Percentiles rank a stretch among this genome's conserved stretches.
These are phyloP conservation scores for Leptographium lundbergii DNA, from an alignment of 2,329 filamentous ascomycete genomes.

Conservation along the genomic window DNA sequence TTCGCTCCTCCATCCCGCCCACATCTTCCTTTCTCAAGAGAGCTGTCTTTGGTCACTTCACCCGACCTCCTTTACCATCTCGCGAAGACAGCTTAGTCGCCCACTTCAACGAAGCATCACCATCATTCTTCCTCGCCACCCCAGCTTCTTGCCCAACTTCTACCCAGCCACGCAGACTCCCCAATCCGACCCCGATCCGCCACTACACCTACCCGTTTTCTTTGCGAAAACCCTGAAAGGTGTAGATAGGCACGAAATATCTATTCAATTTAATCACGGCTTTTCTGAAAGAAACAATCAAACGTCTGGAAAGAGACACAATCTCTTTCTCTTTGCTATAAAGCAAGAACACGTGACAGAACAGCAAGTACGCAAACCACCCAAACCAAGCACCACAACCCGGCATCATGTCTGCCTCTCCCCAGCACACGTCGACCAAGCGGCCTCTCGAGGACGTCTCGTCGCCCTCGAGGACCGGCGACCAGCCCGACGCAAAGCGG, in stretches of 20 bases:
- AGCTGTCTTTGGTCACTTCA: conserved; percentile 7
- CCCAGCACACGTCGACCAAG: conserved; percentile 59
- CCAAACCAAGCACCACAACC: conserved; percentile 22
- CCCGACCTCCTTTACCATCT: background rate
- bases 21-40: conserved; percentile 1
- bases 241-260: conserved; percentile 56
- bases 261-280: conserved; percentile 25
- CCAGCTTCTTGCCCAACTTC: conserved; percentile 6
- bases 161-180: conserved; percentile 9
- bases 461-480: conserved; percentile 78
- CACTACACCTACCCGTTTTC: conserved; percentile 87
- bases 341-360: conserved; percentile 3
- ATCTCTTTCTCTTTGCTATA: conserved; percentile 20
- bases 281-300: conserved; percentile 16
- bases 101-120: background rate
- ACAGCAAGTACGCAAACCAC: background rate
- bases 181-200: conserved; percentile 24
- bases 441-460: conserved; percentile 94
- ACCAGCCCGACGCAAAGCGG: conserved; percentile 94
- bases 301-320: conserved; percentile 19
- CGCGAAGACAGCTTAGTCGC: background rate
- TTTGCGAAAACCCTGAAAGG: conserved; percentile 67
- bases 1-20: background rate
- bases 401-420: conserved; percentile 57
- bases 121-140: background rate